Base-by-base conservation (phyloP, 2,329 filamentous ascomycete genomes). In the Aureobasidium sp. region DNA sequence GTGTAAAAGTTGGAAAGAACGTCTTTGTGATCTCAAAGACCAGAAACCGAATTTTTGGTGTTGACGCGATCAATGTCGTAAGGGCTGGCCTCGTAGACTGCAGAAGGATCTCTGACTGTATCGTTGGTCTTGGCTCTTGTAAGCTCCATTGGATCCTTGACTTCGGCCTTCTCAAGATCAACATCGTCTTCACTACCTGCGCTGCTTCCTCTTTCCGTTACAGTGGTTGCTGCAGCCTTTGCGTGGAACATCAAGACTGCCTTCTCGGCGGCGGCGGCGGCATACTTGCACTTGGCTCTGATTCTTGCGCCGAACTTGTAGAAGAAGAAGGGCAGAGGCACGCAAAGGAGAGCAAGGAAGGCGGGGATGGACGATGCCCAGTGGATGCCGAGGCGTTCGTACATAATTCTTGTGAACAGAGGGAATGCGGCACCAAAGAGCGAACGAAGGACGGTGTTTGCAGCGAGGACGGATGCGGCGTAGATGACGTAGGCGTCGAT, bases 231-330 rank as follows among this genome's bases (percentile, higher is more conserved):
- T 17, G 51, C 51, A 2, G 51, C 51, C 32, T 55, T 55, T 29
- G 37, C 37, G 1, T 20, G 36, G 36, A 55, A 32, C 51, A 55
- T 55, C 51, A 32, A 12, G 24, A 55, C 51, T 13, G 51, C 51
- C 24, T 55, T 29, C 7, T 55, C 51, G 1, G 51, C 51, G 1
- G 51, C 51, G 9, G 51, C 6, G 26, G 51, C 6, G 26, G 51
- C 51, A 20, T 55, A 55, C 1, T 37, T 55, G 51, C 51, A 55
- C 17, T 66, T 73, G 2, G 74, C 80, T 53, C 79, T 67, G 48
- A 81, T 78, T 55, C 71, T 65, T 69, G 78, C 76, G 0, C 79
- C 80, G 65, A 76, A 79, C 17, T 70, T 69, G 47, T 72, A 74
- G 65, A 80, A 78, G 3, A 72, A 43, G 20, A 71, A 65, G 3